Evolutionary conservation across 1,284 basidiomycete genomes (phyloP), one percentile per base, ranked within the genome.

Genomic region (Ceratobasidium sp.): DNA sequence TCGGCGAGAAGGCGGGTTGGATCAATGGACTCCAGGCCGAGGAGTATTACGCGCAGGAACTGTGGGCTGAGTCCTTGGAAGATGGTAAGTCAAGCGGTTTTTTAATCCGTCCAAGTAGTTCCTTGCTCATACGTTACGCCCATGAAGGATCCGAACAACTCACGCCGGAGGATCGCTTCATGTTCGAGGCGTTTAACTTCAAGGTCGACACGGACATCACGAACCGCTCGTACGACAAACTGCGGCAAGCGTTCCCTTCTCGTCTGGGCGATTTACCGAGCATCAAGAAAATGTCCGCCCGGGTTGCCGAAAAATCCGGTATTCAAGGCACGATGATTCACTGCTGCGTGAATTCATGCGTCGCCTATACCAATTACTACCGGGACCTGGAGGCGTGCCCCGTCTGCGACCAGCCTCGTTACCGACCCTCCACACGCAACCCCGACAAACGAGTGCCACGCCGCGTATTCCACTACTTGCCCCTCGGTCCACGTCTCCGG

Each of bases 331-430:
- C 15, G 13, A 61, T 10, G 20, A 64, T 79, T 52, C 59, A 80
- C 56, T 78, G 77, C 40, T 80, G 79, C 62, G 33, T 77, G 23
- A 77, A 78, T 61, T 75, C 69, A 1, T 80, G 78, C 62, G 33
- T 64, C 54, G 73, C 66, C 3, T 80, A 59, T 44, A 78, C 78
- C 7, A 71, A 78, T 1, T 20, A 20, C n/a, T 70, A 64, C 67
- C 40, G 48, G 6, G 26, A 17, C 1, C 56, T 65, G 13, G 33
- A 67, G 20, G 4, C 12, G 0, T 80, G 80, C 56, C 77, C 78
- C 0, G 77, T 33, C 4, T 33, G 33, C 33, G 33, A 33, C 33
- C 50, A 68, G 42, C 48, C 77, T 4, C 56, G 80, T 1, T 78
- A 70, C 40, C 46, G 46, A 26, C 26, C 57, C 3, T 23, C 74